A percentile compares a stretch with the other conserved stretches of the same genome.
Evolutionary conservation across 2,329 filamentous ascomycete genomes (phyloP).

Genomic region (Cladosporium austrohemisphaericum): DNA sequence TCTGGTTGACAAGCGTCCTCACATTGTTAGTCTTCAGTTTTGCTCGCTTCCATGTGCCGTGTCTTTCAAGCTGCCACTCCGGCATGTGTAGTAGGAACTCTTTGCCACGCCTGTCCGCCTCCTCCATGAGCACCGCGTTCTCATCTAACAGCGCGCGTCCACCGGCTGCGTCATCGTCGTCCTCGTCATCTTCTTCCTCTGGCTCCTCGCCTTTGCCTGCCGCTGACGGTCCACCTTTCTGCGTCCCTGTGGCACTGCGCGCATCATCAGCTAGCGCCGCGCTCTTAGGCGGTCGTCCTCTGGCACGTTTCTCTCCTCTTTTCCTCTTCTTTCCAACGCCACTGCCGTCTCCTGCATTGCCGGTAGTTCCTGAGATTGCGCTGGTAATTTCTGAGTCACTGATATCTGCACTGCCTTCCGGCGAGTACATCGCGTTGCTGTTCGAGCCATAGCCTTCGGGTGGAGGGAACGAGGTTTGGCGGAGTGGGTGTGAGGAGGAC

Average conservation of each 20-base stretch:
- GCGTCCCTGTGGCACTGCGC: constrained; percentile 31
- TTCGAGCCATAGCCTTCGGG: constrained; percentile 28
- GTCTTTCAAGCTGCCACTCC: constrained; percentile 63
- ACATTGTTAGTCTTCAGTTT: constrained; percentile 67
- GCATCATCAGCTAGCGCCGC: constrained; percentile 22
- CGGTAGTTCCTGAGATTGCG: constrained; percentile 30
- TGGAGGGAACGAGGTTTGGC: constrained; percentile 77
- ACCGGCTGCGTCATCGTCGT: constrained; percentile 53
- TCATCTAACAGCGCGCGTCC: constrained; percentile 37
- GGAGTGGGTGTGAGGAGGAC: constrained; percentile 63
- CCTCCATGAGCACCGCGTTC: constrained; percentile 1
- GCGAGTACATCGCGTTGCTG: constrained; percentile 23
- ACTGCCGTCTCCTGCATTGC: constrained; percentile 35
- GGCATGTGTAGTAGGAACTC: constrained; percentile 55
- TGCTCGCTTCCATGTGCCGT: constrained; percentile 66
- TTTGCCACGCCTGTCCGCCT: constrained; percentile 19
- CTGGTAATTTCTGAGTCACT: constrained; percentile 36
- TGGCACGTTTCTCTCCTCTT: constrained; percentile 25
- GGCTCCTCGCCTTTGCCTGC: constrained; percentile 29
- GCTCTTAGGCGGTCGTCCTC: constrained; percentile 25
- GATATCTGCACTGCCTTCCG: constrained; percentile 25
- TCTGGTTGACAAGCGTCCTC: constrained; percentile 73
- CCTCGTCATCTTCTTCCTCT: constrained; percentile 46
- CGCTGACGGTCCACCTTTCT: constrained; percentile 29
- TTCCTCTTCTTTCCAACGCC: constrained; percentile 25